phyloP scores from a whole-genome alignment of 768 basidiomycete species.

The Chalciporus piperatus region DNA sequence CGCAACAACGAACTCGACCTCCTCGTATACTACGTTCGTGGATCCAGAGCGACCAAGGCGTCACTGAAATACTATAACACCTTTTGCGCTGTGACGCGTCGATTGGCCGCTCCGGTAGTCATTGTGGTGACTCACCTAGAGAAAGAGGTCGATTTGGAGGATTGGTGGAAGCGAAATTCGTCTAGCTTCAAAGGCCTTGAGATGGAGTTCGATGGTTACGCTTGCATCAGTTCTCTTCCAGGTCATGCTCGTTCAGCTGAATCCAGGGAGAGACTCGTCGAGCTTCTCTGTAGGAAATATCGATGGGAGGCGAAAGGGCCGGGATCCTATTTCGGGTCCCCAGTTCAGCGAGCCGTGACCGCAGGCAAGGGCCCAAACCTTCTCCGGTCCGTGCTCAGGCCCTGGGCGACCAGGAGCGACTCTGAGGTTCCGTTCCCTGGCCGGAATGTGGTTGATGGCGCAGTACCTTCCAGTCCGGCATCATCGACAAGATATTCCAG shows the following conservation, averaged over 20 bases:
- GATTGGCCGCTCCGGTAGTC: constrained; percentile 33
- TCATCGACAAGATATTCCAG: constrained; percentile 1
- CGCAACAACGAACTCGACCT: constrained; percentile 34
- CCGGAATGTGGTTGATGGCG: neutral
- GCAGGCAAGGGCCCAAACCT: neutral
- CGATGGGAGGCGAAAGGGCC: constrained; percentile 4
- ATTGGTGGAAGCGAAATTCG: constrained; percentile 33
- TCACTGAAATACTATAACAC: constrained; percentile 31
- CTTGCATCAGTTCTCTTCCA: constrained; percentile 35
- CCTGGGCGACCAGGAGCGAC: neutral
- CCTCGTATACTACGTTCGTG: constrained; percentile 38
- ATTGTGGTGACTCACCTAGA: constrained; percentile 39
- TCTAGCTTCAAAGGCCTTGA: constrained; percentile 15
- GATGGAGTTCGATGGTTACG: constrained; percentile 37
- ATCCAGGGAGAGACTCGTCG: constrained; percentile 14
- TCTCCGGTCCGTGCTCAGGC: neutral
- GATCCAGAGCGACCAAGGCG: constrained; percentile 30
- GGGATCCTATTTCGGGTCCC: constrained; percentile 14
- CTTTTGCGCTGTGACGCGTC: constrained; percentile 37
- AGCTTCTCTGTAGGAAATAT: constrained; percentile 9
- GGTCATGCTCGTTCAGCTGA: constrained; percentile 4
- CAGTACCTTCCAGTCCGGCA: neutral
- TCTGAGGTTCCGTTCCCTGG: neutral
- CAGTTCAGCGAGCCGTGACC: neutral
- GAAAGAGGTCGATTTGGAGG: constrained; percentile 22